Evolutionary conservation across 257 asterid genomes (phyloP), one percentile per base, ranked within the genome.

Genomic region (Gentiana macrophylla): DNA sequence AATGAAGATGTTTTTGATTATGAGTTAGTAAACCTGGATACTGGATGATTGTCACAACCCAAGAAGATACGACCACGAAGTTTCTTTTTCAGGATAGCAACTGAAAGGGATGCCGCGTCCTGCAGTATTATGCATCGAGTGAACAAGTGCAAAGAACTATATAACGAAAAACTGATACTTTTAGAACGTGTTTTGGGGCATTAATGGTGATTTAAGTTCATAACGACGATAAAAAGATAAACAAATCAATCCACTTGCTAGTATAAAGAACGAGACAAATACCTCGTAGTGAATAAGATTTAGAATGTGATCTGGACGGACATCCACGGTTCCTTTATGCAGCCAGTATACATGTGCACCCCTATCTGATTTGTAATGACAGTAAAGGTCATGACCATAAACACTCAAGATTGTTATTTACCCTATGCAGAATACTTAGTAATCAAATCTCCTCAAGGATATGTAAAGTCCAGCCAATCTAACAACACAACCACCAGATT

Each of bases 391-490:
- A 68, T 11, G 7, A 24, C 8, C 51, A 15, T 35, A 41, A 2
- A 32, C 35, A 48, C 48, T n/a, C 32, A 11, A n/a, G 52, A 62
- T 50, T 6, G 59, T 36, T 52, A 44, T 41, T 34, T 13, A 5
- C 64, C 53, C 49, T 13, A 36, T 32, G 12, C 5, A 50, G 52
- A 32, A 32, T 2, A 45, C n/a, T 12, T 4, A 37, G n/a, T 13
- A 9, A 58, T 8, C 37, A 56, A 10, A 64, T 34, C 12, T 37
- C 12, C 32, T 45, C 48, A 82, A 87, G 97, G 98, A 92, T 92
- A 92, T 92, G 74, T 88, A 92, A 54, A 92, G 97, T 66, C 97
- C 99, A 60, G 99, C 94, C 67, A 92, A 75, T 85, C 99, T 83
- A 69, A 88, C 77, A 44, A 85, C 94, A 49, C 84, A 88, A 48